Evolutionary conservation across 495 filamentous ascomycete genomes (phyloP), one percentile per base, ranked within the genome.

Genomic region (Zalerion maritima): DNA sequence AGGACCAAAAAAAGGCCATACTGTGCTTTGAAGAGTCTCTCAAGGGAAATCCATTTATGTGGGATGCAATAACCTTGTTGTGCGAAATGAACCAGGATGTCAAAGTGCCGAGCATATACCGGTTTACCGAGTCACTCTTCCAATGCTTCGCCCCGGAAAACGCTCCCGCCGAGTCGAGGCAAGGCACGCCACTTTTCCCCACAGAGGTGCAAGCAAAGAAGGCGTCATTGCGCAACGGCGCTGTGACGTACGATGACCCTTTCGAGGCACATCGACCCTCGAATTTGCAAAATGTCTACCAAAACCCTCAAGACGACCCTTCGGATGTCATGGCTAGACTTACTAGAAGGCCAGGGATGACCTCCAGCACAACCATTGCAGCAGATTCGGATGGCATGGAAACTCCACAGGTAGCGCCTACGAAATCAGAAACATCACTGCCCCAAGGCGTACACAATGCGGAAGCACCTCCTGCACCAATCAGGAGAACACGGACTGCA

Each of bases 41-140:
- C 28, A 92, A 85, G 50, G 47, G 75, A 21, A 96, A 94, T 45
- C 86, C 89, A 0, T 92, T 96, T 54, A 86, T 92, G 71, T 96
- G 91, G 89, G 89, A 97, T 60, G 91, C 91, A 0, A 94, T 94
- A 49, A 63, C 75, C 12, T 75, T 67, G n/a, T 57, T 97, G 3
- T 64, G 51, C 28, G 53, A 54, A 34, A 55, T 66, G 83, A 83
- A 82, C 5, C 71, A 78, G 21, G 69, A 71, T 38, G 62, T 94
- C 17, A 67, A 76, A 24, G 72, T 85, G 22, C 58, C 73, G 12
- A 93, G 87, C 43, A 79, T 96, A 35, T 97, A 87, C 55, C 81
- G 77, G 46, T 60, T 81, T 39, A 83, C 40, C 25, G 58, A 64
- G 23, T 34, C 35, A 6, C 45, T 66, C 28, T 39, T 58, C 26